phyloP scores from a whole-genome alignment of 108 stramenopile species.

The Fragilaria crotonensis region DNA sequence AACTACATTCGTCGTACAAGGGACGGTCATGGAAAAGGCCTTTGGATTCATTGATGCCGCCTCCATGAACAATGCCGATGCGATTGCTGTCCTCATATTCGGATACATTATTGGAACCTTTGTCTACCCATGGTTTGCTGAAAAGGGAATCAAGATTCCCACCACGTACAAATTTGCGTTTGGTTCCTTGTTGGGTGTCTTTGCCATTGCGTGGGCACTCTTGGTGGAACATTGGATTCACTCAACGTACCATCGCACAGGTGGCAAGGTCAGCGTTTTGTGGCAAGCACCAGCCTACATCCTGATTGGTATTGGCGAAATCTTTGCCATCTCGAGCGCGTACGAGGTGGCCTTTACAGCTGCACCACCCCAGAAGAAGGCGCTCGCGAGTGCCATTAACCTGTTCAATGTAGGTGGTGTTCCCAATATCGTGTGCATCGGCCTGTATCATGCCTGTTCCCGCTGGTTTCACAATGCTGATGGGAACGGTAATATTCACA shows the following conservation, averaged over 20 bases:
- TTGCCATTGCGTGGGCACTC: constrained; percentile 63
- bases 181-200: constrained; percentile 56
- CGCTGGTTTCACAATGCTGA: constrained; percentile 53
- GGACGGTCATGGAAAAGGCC: constrained; percentile 66
- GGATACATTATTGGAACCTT: constrained; percentile 55
- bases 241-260: constrained; percentile 33
- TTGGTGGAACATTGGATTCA: constrained; percentile 68
- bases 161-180: constrained; percentile 83
- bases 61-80: constrained; percentile 72
- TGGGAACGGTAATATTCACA: constrained; percentile 49
- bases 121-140: constrained; percentile 57
- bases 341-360: constrained; percentile 84
- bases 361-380: constrained; percentile 63
- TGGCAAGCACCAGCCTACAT: constrained; percentile 78
- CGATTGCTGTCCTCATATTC: constrained; percentile 60
- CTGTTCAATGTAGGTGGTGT: constrained; percentile 75
- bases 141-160: constrained; percentile 58
- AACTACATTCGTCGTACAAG: constrained; percentile 78
- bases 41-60: constrained; percentile 72
- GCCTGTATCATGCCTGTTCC: constrained; percentile 51
- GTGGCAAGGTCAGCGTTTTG: constrained; percentile 52
- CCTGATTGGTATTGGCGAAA: constrained; percentile 80
- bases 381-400: constrained; percentile 69
- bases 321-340: constrained; percentile 78
- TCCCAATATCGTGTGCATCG: constrained; percentile 74